Percentiles rank a stretch among this genome's conserved stretches.
phyloP scores from a whole-genome alignment of 2,329 filamentous ascomycete genomes.

The Tolypocladium pustulatum region DNA sequence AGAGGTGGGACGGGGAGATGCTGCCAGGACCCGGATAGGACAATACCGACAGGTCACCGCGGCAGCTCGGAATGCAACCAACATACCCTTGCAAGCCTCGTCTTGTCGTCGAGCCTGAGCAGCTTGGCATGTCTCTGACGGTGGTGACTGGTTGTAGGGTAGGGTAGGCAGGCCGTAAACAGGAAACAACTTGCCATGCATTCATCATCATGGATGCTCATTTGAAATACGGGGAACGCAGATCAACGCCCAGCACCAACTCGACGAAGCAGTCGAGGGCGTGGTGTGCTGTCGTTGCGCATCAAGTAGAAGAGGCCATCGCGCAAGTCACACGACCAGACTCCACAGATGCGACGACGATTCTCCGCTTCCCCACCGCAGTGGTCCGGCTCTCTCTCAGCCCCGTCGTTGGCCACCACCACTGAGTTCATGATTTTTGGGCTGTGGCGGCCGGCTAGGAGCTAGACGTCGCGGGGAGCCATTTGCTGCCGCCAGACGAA shows the following conservation, averaged over 20 bases:
- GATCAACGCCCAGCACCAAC: too few species aligned
- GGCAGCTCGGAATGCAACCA: not conserved
- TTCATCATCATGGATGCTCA: too few species aligned
- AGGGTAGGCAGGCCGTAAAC: too few species aligned
- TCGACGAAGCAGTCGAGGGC: too few species aligned
- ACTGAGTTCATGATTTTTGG: not conserved
- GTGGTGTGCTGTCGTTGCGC: not conserved
- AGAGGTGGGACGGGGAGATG: not conserved
- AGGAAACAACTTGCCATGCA: too few species aligned
- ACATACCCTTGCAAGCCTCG: not conserved
- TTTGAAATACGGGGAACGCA: too few species aligned
- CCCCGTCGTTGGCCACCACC: too few species aligned
- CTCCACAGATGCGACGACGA: not conserved
- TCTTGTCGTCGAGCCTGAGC: not conserved
- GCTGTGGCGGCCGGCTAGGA: not conserved
- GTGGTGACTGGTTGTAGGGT: not conserved
- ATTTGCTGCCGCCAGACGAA: too few species aligned
- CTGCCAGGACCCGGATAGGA: not conserved
- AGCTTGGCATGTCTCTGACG: not conserved
- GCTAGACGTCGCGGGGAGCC: not conserved
- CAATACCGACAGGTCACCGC: not conserved
- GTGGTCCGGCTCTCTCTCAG: not conserved
- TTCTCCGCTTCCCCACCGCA: not conserved
- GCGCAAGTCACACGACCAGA: not conserved
- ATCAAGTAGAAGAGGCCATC: not conserved